Base-by-base conservation (phyloP, 345 rosid species). In the Dimocarpus longan region DNA sequence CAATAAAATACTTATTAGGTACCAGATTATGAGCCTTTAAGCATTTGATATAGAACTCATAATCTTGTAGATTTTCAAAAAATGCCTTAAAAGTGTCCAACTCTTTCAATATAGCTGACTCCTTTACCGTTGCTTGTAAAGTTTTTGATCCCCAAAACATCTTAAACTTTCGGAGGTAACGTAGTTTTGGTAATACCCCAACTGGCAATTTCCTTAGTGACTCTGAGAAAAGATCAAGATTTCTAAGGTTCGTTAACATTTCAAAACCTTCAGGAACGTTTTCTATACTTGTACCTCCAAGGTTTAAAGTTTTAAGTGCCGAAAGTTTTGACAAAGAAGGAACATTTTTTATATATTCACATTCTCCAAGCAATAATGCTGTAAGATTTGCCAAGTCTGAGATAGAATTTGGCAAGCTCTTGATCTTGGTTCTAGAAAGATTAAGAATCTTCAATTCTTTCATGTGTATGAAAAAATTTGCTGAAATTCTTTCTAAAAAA, bases 381-480 rank as follows among this genome's bases (percentile, higher is more conserved):
- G 7, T 66, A n/a, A 79, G 82, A 32, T 79, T 72, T 22, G 0
- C 8, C 46, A 66, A 43, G 1, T 73, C 39, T 6, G 76, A 73
- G 18, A 82, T 1, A 0, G 79, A 82, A 24, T 26, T 11, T 2
- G 82, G 76, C 39, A 80, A 40, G 1, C 3, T 16, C 24, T 9
- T 8, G 39, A 78, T 54, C 2, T 0, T 0, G 5, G 78, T 40
- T 0, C 26, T 1, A 26, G 79, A 82, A 40, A 82, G 71, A 75
- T 82, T 52, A 48, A 82, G 73, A 68, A 79, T 60, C n/a, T 66
- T 70, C 56, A 82, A 73, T 2, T 78, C 69, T 0, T 3, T 42
- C 32, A 71, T 63, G 6, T 71, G 70, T 6, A 56, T 6, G 18
- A 82, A 79, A 37, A 82, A 82, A 13, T 59, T 13, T 19, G 71